Percentiles rank a stretch among this genome's conserved stretches.
Evolutionary conservation across 352 stramenopile genomes (phyloP).

Genomic region (Globisporangium recalcitrans): DNA sequence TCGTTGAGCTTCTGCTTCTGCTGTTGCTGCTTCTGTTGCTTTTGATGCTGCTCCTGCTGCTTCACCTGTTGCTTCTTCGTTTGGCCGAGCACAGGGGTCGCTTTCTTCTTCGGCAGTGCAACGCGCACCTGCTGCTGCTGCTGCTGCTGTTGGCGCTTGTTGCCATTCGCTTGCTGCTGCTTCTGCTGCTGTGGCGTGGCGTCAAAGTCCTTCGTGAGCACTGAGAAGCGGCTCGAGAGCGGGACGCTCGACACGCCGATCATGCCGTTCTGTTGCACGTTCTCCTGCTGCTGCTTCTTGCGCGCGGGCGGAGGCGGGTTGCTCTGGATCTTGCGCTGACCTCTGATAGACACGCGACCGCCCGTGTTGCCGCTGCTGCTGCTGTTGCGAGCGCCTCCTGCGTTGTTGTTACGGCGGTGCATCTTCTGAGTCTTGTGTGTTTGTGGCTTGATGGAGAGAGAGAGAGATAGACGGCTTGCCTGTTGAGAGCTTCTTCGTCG

Average conservation of each 20-base stretch:
- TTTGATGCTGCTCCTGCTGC: conserved; percentile 26
- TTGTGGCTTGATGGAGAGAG: neutral
- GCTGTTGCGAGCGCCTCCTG: neutral
- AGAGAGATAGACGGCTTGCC: neutral
- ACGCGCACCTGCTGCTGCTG: conserved; percentile 21
- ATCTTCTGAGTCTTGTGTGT: conserved; percentile 5
- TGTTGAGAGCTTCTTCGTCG: neutral
- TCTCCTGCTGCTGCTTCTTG: conserved; percentile 23
- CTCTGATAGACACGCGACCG: conserved; percentile 43
- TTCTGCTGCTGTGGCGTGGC: conserved; percentile 18
- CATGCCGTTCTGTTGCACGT: conserved; percentile 17
- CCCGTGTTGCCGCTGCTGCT: conserved; percentile 22
- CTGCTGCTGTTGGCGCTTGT: conserved; percentile 15
- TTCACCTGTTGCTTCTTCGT: conserved; percentile 17
- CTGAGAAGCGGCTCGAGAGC: conserved; percentile 73
- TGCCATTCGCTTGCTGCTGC: conserved; percentile 15
- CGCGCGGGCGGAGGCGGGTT: conserved; percentile 20
- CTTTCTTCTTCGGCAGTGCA: conserved; percentile 20
- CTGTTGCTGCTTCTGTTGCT: conserved; percentile 40
- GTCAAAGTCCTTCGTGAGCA: conserved; percentile 43
- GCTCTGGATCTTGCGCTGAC: conserved; percentile 58
- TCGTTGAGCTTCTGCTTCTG: conserved; percentile 66
- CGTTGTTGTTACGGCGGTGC: conserved; percentile 13
- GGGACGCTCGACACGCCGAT: conserved; percentile 67
- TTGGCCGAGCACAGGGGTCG: conserved; percentile 14